Evolutionary conservation across 345 rosid genomes (phyloP).

Genomic region (Triadica sebifera): DNA sequence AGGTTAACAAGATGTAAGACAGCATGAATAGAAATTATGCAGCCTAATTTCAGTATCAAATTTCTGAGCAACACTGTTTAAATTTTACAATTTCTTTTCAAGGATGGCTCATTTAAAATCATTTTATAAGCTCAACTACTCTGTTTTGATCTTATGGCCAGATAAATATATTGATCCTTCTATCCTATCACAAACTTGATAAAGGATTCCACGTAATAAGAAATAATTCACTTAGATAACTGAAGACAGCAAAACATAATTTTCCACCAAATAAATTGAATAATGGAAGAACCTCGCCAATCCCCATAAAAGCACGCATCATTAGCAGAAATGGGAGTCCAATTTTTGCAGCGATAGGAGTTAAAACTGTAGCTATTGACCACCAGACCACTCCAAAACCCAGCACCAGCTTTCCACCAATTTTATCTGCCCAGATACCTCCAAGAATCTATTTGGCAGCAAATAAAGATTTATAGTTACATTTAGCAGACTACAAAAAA

Average conservation of each 20-base stretch:
- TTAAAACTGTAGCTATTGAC: constrained; percentile 85
- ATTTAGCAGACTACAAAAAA: not conserved
- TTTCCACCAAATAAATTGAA: not conserved
- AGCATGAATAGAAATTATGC: not conserved
- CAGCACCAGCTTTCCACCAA: constrained; percentile 86
- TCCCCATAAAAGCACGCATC: constrained; percentile 94
- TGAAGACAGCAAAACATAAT: not conserved
- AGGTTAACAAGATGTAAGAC: not conserved
- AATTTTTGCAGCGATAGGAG: constrained; percentile 90
- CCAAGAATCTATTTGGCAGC: constrained; percentile 64
- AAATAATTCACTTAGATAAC: not conserved
- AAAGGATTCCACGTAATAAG: not conserved
- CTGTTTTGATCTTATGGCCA: not conserved
- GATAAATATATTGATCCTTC: not conserved
- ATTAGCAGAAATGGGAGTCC: constrained; percentile 88
- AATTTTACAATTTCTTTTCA: not conserved
- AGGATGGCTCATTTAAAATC: not conserved
- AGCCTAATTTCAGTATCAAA: not conserved
- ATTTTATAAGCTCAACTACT: not conserved
- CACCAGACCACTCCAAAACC: constrained; percentile 98
- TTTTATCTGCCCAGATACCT: constrained; percentile 97
- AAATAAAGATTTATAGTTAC: constrained; percentile 22
- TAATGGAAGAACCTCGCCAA: constrained; percentile 75
- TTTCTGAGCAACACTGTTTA: not conserved
- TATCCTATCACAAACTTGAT: not conserved